Conservation (phyloP, 257 asterid species). For the Plantago ovata region DNA sequence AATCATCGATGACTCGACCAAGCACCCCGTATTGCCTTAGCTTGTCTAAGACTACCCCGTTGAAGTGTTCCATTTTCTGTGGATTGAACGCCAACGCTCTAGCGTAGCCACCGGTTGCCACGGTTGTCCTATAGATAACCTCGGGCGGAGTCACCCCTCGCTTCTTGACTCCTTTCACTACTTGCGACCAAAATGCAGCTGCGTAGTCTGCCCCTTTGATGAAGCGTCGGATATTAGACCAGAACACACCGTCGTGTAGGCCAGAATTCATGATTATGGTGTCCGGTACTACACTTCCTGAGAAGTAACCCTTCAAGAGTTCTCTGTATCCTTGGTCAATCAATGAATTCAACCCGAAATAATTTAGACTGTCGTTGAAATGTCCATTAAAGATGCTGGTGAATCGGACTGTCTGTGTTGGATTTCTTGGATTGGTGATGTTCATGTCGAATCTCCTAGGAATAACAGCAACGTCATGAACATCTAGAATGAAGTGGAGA, state of each 20-base stretch:
- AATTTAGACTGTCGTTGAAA: constrained; percentile 50
- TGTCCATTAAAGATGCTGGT: constrained; percentile 91
- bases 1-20: constrained; percentile 56
- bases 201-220: constrained; percentile 58
- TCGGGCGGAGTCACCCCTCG: constrained; percentile 50
- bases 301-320: constrained; percentile 47
- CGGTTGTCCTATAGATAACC: constrained; percentile 71
- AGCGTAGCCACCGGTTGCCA: constrained; percentile 80
- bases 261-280: constrained; percentile 89
- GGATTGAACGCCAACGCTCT: constrained; percentile 73
- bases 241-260: constrained; percentile 72
- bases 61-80: constrained; percentile 88
- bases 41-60: constrained; percentile 77
- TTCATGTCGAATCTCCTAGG: constrained; percentile 66
- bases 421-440: constrained; percentile 69
- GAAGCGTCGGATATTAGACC: constrained; percentile 54
- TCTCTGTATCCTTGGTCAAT: constrained; percentile 42
- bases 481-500: constrained; percentile 55
- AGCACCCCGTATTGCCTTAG: constrained; percentile 50
- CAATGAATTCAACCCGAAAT: constrained; percentile 66
- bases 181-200: constrained; percentile 69
- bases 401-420: constrained; percentile 55
- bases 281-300: constrained; percentile 51
- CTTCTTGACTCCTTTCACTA: constrained; percentile 37
- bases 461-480: constrained; percentile 37